phyloP scores from a whole-genome alignment of 352 stramenopile genomes.

The Pythium periplocum region DNA sequence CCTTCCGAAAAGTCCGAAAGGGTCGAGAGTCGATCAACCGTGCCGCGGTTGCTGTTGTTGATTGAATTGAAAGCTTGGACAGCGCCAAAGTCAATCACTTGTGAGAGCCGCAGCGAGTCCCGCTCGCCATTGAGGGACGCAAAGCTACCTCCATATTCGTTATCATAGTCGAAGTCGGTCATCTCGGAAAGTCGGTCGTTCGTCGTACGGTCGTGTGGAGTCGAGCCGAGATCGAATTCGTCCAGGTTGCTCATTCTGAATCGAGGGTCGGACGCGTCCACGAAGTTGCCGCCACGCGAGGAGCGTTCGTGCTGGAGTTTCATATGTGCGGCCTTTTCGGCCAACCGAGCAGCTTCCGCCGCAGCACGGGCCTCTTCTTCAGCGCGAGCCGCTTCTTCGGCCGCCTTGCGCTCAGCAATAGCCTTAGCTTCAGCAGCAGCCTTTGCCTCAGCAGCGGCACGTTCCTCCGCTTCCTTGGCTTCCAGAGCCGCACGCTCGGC shows the following conservation, averaged over 20 bases:
- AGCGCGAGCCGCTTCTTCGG: conserved; percentile 17
- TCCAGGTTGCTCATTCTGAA: conserved; percentile 24
- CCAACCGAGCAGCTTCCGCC: conserved; percentile 18
- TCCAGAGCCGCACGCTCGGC: conserved; percentile 36
- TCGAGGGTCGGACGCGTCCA: conserved; percentile 6
- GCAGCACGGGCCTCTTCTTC: conserved; percentile 15
- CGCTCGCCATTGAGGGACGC: conserved; percentile 51
- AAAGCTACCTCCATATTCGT: conserved; percentile 32
- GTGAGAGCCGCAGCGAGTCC: conserved; percentile 69
- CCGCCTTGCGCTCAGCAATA: conserved; percentile 7
- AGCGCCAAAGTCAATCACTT: conserved; percentile 71
- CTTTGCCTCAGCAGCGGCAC: conserved; percentile 19
- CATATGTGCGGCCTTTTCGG: conserved; percentile 17
- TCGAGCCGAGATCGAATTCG: conserved; percentile 66
- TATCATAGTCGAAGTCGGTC: conserved; percentile 65
- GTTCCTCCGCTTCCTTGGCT: conserved; percentile 23
- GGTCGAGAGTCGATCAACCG: conserved; percentile 27
- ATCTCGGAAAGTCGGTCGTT: conserved; percentile 57
- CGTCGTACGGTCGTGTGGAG: conserved; percentile 19
- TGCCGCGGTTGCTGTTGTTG: conserved; percentile 10
- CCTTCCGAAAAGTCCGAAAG: conserved; percentile 46
- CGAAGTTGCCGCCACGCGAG: conserved; percentile 23
- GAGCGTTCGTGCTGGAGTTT: conserved; percentile 15
- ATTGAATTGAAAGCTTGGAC: conserved; percentile 39
- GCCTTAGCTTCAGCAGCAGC: conserved; percentile 20